Percentiles rank a stretch among this genome's conserved stretches.
Evolutionary conservation across 305 asterid species (phyloP).

Genomic region (Solanum hybrid): DNA sequence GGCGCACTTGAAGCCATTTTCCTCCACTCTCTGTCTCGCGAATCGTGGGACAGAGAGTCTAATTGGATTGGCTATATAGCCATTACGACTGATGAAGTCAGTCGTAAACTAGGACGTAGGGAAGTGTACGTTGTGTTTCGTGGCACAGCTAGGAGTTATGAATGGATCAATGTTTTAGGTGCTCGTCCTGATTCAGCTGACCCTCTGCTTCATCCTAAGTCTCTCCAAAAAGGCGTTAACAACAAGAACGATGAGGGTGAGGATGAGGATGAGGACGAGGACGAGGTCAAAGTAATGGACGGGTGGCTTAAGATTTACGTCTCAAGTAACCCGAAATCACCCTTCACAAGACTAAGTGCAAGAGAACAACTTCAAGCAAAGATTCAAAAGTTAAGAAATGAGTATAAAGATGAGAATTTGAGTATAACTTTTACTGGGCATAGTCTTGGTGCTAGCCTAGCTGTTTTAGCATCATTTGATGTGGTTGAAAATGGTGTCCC

Average conservation of each 20-base stretch:
- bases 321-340: conserved; percentile 48
- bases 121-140: conserved; percentile 70
- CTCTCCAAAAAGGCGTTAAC: conserved; percentile 1
- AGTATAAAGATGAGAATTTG: conserved; percentile 37
- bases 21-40: conserved; percentile 51
- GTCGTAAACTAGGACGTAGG: conserved; percentile 51
- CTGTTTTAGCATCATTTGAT: conserved; percentile 59
- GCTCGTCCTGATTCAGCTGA: conserved; percentile 43
- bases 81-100: conserved; percentile 37
- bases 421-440: conserved; percentile 71
- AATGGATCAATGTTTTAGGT: conserved; percentile 63
- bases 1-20: conserved; percentile 32
- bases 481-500: conserved; percentile 53
- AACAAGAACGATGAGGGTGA: not conserved
- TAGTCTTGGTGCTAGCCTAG: conserved; percentile 59
- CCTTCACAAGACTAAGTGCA: conserved; percentile 65
- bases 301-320: conserved; percentile 65
- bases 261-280: conserved; percentile 14
- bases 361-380: conserved; percentile 39
- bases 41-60: conserved; percentile 79
- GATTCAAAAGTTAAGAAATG: conserved; percentile 20
- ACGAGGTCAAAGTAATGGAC: conserved; percentile 45
- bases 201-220: conserved; percentile 19
- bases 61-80: conserved; percentile 90
- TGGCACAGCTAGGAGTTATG: conserved; percentile 57